Percentiles rank a stretch among this genome's conserved stretches.
These are phyloP conservation scores for Pythium guiyangense DNA, from an alignment of 352 stramenopile species.

Conservation along the genomic window DNA sequence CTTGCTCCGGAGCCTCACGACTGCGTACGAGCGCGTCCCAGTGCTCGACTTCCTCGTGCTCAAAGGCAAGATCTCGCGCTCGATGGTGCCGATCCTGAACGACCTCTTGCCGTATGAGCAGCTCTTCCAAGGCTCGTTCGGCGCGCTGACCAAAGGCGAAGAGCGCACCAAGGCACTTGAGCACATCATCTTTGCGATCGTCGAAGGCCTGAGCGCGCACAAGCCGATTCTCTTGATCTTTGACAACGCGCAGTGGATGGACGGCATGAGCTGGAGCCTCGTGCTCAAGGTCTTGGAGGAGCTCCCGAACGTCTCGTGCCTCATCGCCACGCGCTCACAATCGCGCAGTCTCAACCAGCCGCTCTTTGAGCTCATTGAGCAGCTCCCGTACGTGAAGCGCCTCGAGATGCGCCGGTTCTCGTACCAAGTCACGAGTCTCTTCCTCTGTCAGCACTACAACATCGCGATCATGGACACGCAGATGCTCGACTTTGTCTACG, in stretches of 20 bases:
- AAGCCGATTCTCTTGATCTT: slow-evolving; percentile 68
- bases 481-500: slow-evolving; percentile 68
- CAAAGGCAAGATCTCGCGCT: slow-evolving; percentile 34
- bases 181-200: slow-evolving; percentile 49
- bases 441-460: slow-evolving; percentile 71
- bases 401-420: slow-evolving; percentile 56
- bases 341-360: slow-evolving; percentile 28
- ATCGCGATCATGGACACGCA: slow-evolving; percentile 83
- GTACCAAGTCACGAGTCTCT: slow-evolving; percentile 65
- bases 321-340: slow-evolving; percentile 43
- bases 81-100: slow-evolving; percentile 40
- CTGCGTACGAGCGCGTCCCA: slow-evolving; percentile 31
- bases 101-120: slow-evolving; percentile 48
- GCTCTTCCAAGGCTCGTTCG: slow-evolving; percentile 15
- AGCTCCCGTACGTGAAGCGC: slow-evolving; percentile 27
- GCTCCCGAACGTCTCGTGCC: slow-evolving; percentile 47
- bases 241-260: slow-evolving; percentile 78
- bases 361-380: slow-evolving; percentile 38
- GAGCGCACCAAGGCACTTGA: slow-evolving; percentile 43
- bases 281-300: slow-evolving; percentile 54
- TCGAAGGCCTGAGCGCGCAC: slow-evolving; percentile 37
- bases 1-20: slow-evolving; percentile 7
- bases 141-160: slow-evolving; percentile 29
- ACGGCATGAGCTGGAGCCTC: slow-evolving; percentile 53
- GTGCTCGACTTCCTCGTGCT: slow-evolving; percentile 56